A percentile compares a stretch with the other conserved stretches of the same genome.
These are phyloP conservation scores for Saccharomycopsis sp. DNA, from an alignment of 805 yeast species.

Conservation along the genomic window DNA sequence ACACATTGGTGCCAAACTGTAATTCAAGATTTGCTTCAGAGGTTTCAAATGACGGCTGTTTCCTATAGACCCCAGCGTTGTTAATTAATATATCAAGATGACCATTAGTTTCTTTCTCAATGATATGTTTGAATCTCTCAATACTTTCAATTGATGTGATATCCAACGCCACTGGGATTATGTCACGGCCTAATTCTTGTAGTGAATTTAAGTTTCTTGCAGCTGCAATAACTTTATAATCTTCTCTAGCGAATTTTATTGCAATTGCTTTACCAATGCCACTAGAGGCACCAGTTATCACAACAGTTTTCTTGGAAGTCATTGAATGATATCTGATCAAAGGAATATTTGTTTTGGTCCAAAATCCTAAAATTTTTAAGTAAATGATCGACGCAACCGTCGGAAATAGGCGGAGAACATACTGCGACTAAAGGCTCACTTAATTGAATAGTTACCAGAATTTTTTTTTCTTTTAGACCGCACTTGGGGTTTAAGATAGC, in stretches of 20 bases:
- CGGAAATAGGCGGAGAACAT: too few relatives aligned
- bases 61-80: slow-evolving; percentile 76
- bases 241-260: slow-evolving; percentile 41
- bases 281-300: slow-evolving; percentile 49
- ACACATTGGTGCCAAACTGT: slow-evolving; percentile 58
- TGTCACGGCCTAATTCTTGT: neutral
- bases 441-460: too few relatives aligned
- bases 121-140: slow-evolving; percentile 23
- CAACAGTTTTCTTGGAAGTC: slow-evolving; percentile 30
- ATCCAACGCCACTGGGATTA: slow-evolving; percentile 31
- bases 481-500: too few relatives aligned
- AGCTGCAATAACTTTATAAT: slow-evolving; percentile 56
- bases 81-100: slow-evolving; percentile 48
- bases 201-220: slow-evolving; percentile 4
- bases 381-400: too few relatives aligned
- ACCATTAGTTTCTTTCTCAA: slow-evolving; percentile 29
- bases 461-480: too few relatives aligned
- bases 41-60: slow-evolving; percentile 62
- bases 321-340: too few relatives aligned
- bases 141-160: slow-evolving; percentile 31
- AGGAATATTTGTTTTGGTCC: too few relatives aligned
- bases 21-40: slow-evolving; percentile 43
- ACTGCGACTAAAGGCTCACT: too few relatives aligned
- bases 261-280: slow-evolving; percentile 48
- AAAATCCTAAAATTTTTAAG: too few relatives aligned